Conservation (phyloP, 1,284 basidiomycete genomes). For the Cronartium ribicola region DNA sequence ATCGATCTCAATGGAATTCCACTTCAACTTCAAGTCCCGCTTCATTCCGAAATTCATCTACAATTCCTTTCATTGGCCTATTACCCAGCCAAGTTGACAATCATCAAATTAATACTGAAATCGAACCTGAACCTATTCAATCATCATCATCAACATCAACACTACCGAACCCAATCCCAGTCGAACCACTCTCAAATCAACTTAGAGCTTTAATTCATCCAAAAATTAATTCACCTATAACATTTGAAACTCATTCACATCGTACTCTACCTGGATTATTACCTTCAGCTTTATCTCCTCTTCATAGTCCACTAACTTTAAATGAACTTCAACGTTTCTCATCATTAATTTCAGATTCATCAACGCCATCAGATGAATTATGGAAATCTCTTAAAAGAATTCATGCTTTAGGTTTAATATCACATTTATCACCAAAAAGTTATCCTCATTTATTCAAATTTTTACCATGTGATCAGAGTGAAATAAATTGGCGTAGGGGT, state of each 20-base stretch:
- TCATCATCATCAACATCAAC: neutral
- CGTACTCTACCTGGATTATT: neutral
- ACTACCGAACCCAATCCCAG: neutral
- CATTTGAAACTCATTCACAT: neutral
- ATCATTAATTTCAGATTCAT: neutral
- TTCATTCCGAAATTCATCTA: too few species aligned
- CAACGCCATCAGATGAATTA: neutral
- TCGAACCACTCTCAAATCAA: neutral
- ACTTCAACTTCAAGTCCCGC: too few species aligned
- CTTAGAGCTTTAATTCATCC: neutral
- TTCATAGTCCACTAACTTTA: neutral
- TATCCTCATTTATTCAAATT: neutral
- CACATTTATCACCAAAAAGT: neutral
- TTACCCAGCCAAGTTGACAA: too few species aligned
- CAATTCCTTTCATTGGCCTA: too few species aligned
- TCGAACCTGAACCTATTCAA: neutral
- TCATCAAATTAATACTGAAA: neutral
- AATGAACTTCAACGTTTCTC: neutral
- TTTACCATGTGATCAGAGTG: conserved; percentile 1
- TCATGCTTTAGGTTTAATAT: conserved; percentile 3
- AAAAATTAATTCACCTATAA: neutral
- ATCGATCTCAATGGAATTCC: too few species aligned
- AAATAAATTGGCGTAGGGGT: neutral
- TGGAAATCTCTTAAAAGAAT: neutral
- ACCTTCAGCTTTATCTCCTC: neutral